Conservation (phyloP, 1,139 yeast genomes). For the Blastobotrys capitulatus region DNA sequence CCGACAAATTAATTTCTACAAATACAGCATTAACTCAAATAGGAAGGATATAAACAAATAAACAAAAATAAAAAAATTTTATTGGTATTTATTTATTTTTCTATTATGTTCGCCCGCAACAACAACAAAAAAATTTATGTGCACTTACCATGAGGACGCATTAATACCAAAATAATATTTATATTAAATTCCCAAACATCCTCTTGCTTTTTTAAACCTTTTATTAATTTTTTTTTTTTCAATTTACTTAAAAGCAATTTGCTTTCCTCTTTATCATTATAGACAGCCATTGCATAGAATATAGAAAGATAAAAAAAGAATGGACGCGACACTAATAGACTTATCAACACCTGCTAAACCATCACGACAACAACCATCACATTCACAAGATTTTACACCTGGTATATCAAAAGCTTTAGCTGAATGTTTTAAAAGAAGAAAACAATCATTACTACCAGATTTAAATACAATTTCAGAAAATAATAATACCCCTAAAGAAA, state of each 20-base stretch:
- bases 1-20: neutral
- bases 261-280: neutral
- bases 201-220: neutral
- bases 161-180: no score
- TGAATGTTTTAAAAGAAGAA: slow-evolving; percentile 22
- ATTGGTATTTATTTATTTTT: no score
- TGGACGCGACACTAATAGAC: slow-evolving; percentile 19
- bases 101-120: no score
- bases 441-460: slow-evolving; percentile 16
- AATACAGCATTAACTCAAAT: neutral
- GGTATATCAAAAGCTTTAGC: slow-evolving; percentile 20
- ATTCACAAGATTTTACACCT: slow-evolving; percentile 22
- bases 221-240: neutral
- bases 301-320: neutral
- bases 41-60: slow-evolving; percentile 10
- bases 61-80: neutral
- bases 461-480: neutral
- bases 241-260: slow-evolving; percentile 10
- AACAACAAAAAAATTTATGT: no score
- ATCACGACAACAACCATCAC: slow-evolving; percentile 5
- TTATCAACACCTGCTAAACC: slow-evolving; percentile 21
- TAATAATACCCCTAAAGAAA: slow-evolving; percentile 3
- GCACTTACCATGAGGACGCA: no score
- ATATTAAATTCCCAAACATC: neutral
- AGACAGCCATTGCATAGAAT: neutral